Evolutionary conservation across 768 basidiomycete species (phyloP), one percentile per base, ranked within the genome.

Genomic region (Rhodosporidiobolus odoratus): DNA sequence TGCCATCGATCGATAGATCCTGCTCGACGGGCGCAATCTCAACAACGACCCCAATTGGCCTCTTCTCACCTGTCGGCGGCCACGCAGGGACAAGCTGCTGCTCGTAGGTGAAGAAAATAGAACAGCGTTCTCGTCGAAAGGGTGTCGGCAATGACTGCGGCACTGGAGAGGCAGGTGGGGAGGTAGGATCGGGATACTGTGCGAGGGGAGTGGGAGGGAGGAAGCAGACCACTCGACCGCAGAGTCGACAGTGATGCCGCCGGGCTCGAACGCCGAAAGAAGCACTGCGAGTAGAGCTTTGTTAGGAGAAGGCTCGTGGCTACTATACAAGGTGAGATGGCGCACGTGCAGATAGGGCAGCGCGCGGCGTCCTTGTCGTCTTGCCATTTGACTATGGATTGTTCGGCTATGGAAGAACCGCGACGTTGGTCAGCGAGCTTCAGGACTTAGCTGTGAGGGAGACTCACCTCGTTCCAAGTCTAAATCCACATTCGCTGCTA

Each of bases 181-280:
- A 4, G 47, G 76, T 58, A 37, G 77, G 71, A 3, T 79, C 73
- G 1, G 79, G 76, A 4, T 79, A 68, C 0, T 79, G 58, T 0
- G 78, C 68, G 0, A 75, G 69, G 7, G 82, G 84, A 66, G 90
- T 92, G 17, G 87, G 82, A 0, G 92, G 91, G 8, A 96, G 83
- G 1, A 93, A 89, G 77, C 95, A 98, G 19, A 97, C 87, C 48
- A 97, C 90, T 65, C 88, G 84, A 0, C 95, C 95, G 75, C 95
- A 98, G 21, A 97, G 82, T 15, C 95, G 87, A 78, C 95, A 98
- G 77, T 98, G 95, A 75, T 98, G 95, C 80, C 95, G 95, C 21
- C 95, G 87, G 75, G 92, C 95, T 1, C 92, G 91, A 4, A 98
- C 80, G 0, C 93, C 90, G 78, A 98, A 98, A 2, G 88, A 85